A percentile compares a stretch with the other conserved stretches of the same genome.
Conservation (phyloP, 768 basidiomycete genomes). For the Pulveroboletus sp. region DNA sequence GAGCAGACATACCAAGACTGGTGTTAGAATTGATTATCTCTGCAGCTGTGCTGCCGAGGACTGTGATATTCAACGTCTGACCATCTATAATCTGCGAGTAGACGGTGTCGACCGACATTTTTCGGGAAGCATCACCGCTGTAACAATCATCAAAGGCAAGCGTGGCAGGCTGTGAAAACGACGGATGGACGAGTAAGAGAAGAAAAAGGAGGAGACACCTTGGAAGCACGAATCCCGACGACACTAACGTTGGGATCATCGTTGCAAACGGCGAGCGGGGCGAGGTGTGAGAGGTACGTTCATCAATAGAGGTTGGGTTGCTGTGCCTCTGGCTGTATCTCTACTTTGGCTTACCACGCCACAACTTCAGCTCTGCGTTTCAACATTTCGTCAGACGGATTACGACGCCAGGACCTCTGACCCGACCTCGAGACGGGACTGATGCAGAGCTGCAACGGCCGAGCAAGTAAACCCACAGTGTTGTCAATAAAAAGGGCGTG, state of each 20-base stretch:
- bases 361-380: constrained; percentile 9
- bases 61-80: constrained; percentile 59
- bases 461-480: neutral
- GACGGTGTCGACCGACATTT: constrained; percentile 62
- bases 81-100: constrained; percentile 64
- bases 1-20: constrained; percentile 53
- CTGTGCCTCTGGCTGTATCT: constrained; percentile 7
- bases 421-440: too few relatives aligned
- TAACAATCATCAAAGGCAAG: constrained; percentile 70
- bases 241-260: constrained; percentile 16
- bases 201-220: constrained; percentile 8
- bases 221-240: constrained; percentile 5
- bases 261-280: constrained; percentile 16
- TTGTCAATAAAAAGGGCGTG: neutral
- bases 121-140: constrained; percentile 45
- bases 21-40: constrained; percentile 56
- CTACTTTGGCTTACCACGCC: constrained; percentile 24
- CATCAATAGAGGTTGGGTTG: constrained; percentile 17
- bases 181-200: constrained; percentile 23
- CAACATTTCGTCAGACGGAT: neutral
- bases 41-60: constrained; percentile 60
- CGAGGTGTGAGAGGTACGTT: constrained; percentile 6
- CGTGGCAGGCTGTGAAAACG: constrained; percentile 52
- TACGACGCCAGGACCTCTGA: neutral
- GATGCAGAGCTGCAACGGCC: too few relatives aligned